A percentile compares a stretch with the other conserved stretches of the same genome.
phyloP scores from a whole-genome alignment of 2,329 filamentous ascomycete genomes.

The Exophiala spinifera region DNA sequence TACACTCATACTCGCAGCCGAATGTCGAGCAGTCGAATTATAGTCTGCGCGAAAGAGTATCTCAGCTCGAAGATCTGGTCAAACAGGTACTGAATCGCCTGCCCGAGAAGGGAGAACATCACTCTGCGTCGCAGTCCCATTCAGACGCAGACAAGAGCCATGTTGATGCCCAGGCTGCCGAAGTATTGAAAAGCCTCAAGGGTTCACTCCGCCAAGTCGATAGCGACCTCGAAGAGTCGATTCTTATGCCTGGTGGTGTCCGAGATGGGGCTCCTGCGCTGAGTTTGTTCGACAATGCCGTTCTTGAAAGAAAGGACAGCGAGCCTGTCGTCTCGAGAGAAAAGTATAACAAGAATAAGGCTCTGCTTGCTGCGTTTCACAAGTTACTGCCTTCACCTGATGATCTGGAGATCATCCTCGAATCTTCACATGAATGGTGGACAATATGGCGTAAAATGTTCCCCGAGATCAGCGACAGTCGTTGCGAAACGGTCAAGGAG shows the following conservation, averaged over 20 bases:
- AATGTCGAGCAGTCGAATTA: constrained; percentile 31
- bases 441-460: constrained; percentile 36
- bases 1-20: constrained; percentile 28
- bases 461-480: constrained; percentile 32
- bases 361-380: constrained; percentile 30
- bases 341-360: constrained; percentile 31
- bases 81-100: constrained; percentile 35
- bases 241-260: constrained; percentile 28
- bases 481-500: constrained; percentile 30
- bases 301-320: constrained; percentile 35
- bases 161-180: constrained; percentile 29
- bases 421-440: constrained; percentile 33
- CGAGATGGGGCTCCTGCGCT: constrained; percentile 38
- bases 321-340: constrained; percentile 28
- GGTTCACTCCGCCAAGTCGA: constrained; percentile 20
- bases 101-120: constrained; percentile 26
- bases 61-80: constrained; percentile 38
- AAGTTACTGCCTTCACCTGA: constrained; percentile 36
- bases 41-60: constrained; percentile 39
- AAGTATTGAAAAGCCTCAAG: constrained; percentile 30
- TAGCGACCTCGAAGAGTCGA: constrained; percentile 18
- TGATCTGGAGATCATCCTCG: constrained; percentile 36
- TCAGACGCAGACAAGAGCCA: constrained; percentile 18
- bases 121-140: neutral
- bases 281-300: constrained; percentile 39